These are phyloP conservation scores for Tolypocladium sp. DNA, from an alignment of 2,329 filamentous ascomycete species.

Conservation along the genomic window DNA sequence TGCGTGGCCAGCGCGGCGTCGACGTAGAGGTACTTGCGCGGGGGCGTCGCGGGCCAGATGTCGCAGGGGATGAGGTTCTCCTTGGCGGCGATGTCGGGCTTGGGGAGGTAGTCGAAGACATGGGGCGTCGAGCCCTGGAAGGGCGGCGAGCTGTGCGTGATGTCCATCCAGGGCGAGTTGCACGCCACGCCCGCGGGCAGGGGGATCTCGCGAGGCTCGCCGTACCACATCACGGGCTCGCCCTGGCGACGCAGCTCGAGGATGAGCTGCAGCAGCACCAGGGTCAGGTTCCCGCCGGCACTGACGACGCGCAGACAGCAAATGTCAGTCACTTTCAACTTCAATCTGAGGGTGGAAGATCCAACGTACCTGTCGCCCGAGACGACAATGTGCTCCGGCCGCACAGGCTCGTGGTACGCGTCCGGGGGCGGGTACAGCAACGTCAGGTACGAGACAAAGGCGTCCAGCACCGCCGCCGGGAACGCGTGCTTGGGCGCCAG, in stretches of 20 bases:
- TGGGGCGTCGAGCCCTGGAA: slow-evolving; percentile 17
- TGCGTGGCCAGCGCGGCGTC: slow-evolving; percentile 48
- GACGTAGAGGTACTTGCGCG: slow-evolving; percentile 44
- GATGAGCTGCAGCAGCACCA: slow-evolving; percentile 59
- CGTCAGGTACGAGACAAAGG: slow-evolving; percentile 61
- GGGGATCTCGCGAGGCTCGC: slow-evolving; percentile 45
- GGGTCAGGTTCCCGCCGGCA: slow-evolving; percentile 63
- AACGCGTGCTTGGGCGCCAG: slow-evolving; percentile 69
- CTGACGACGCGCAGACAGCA: slow-evolving; percentile 24
- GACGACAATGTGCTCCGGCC: slow-evolving; percentile 58
- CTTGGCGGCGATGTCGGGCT: slow-evolving; percentile 28
- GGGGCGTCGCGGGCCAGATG: slow-evolving; percentile 48
- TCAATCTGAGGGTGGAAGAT: background rate
- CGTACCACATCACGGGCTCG: slow-evolving; percentile 50
- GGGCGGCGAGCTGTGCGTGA: slow-evolving; percentile 43
- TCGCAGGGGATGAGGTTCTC: slow-evolving; percentile 31
- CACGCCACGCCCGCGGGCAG: slow-evolving; percentile 57
- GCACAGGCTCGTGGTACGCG: slow-evolving; percentile 56
- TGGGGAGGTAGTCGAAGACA: slow-evolving; percentile 35
- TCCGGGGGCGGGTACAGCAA: slow-evolving; percentile 63
- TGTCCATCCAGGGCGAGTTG: slow-evolving; percentile 63
- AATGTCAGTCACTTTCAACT: background rate
- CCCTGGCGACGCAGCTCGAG: slow-evolving; percentile 48
- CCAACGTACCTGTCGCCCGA: slow-evolving; percentile 53
- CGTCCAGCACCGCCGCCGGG: slow-evolving; percentile 65